Evolutionary conservation across 768 basidiomycete genomes (phyloP).

Genomic region (Xerocomus spinulosus): DNA sequence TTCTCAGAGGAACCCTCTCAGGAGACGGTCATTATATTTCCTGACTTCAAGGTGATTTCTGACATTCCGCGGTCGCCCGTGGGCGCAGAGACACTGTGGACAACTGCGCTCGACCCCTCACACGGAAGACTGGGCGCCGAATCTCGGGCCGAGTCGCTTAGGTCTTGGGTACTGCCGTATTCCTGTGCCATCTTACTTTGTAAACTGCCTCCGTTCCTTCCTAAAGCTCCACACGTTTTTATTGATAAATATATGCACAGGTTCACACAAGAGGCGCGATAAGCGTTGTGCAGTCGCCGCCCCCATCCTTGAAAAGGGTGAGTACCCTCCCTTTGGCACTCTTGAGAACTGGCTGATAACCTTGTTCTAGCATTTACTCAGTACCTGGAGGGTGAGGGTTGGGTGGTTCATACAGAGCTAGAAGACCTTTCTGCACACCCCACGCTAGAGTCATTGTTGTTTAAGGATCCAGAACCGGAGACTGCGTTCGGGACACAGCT

Average conservation of each 20-base stretch:
- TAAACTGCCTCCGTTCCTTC: conserved; percentile 28
- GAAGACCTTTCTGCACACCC: conserved; percentile 46
- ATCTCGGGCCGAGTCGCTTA: conserved; percentile 44
- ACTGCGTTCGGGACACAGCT: conserved; percentile 45
- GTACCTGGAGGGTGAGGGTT: conserved; percentile 61
- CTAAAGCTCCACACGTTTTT: neutral
- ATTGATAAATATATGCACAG: conserved; percentile 36
- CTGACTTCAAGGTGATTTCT: conserved; percentile 83
- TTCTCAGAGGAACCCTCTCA: conserved; percentile 53
- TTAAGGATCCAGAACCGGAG: conserved; percentile 40
- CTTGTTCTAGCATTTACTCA: conserved; percentile 50
- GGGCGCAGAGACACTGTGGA: conserved; percentile 71
- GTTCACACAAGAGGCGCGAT: conserved; percentile 91
- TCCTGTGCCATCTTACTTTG: conserved; percentile 87
- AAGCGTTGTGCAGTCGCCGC: conserved; percentile 89
- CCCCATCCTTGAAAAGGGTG: conserved; percentile 74
- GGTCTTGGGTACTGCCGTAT: conserved; percentile 83
- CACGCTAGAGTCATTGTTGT: conserved; percentile 23
- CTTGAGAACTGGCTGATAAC: conserved; percentile 20
- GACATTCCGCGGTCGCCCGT: conserved; percentile 59
- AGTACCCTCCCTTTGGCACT: too few relatives aligned
- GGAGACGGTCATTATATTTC: conserved; percentile 85
- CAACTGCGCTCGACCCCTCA: conserved; percentile 54
- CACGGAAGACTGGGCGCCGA: conserved; percentile 45
- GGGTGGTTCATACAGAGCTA: conserved; percentile 72